Evolutionary conservation across 768 basidiomycete species (phyloP).

Genomic region (Melanogaster broomeanus): DNA sequence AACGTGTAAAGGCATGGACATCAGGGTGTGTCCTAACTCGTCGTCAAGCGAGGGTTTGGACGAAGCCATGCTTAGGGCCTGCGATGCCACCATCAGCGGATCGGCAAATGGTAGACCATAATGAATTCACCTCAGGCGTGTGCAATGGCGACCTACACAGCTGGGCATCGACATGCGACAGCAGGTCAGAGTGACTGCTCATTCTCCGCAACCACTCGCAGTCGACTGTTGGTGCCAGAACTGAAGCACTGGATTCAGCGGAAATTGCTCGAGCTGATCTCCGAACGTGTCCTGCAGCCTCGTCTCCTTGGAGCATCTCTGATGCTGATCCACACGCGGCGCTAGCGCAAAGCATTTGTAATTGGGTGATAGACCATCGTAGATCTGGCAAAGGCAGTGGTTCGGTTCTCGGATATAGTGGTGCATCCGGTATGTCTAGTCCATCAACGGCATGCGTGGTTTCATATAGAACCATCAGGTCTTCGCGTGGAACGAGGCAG

Average conservation of each 20-base stretch:
- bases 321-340: constrained; percentile 32
- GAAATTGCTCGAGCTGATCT: constrained; percentile 34
- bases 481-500: constrained; percentile 41
- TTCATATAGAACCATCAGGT: constrained; percentile 49
- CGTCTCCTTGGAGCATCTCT: constrained; percentile 29
- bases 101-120: not conserved
- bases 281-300: constrained; percentile 31
- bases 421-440: constrained; percentile 34
- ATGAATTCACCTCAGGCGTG: constrained; percentile 41
- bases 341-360: constrained; percentile 55
- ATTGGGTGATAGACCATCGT: constrained; percentile 58
- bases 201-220: constrained; percentile 29
- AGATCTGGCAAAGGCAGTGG: constrained; percentile 51
- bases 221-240: constrained; percentile 14
- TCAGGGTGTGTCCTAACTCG: constrained; percentile 52
- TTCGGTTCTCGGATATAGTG: constrained; percentile 34
- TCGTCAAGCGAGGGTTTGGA: constrained; percentile 49
- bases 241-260: constrained; percentile 27
- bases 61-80: constrained; percentile 33
- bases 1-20: constrained; percentile 30
- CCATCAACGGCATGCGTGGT: constrained; percentile 25
- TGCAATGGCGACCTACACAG: constrained; percentile 39
- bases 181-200: constrained; percentile 39
- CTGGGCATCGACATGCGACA: constrained; percentile 59
- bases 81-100: constrained; percentile 9